Evolutionary conservation across 2,329 filamentous ascomycete species (phyloP).

Genomic region (Aureobasidium sp.): DNA sequence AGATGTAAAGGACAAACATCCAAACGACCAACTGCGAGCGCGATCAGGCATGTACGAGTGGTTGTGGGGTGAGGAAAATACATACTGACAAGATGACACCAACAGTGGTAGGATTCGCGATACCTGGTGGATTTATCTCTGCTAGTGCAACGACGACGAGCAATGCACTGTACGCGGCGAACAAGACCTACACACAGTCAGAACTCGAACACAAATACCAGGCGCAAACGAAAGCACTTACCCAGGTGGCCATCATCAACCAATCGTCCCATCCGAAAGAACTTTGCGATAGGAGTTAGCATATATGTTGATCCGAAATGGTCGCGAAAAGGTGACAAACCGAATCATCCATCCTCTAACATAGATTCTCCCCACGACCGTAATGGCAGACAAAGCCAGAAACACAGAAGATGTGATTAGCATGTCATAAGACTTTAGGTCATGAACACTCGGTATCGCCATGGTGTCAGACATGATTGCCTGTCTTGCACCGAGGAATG

Average conservation of each 20-base stretch:
- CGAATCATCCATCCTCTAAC: slow-evolving; percentile 30
- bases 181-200: neutral
- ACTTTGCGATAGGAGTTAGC: no score
- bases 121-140: neutral
- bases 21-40: slow-evolving; percentile 19
- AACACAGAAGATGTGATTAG: slow-evolving; percentile 16
- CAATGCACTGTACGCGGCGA: neutral
- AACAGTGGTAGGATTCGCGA: neutral
- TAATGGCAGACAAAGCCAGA: slow-evolving; percentile 29
- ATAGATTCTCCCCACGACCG: slow-evolving; percentile 31
- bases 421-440: slow-evolving; percentile 10
- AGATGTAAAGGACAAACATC: slow-evolving; percentile 31
- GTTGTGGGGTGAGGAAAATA: neutral
- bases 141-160: neutral
- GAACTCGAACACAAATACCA: no score
- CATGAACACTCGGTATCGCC: neutral
- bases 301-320: no score
- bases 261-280: slow-evolving; percentile 38
- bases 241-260: slow-evolving; percentile 31
- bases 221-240: slow-evolving; percentile 17
- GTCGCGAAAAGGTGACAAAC: no score
- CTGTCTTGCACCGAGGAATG: neutral
- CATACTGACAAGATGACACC: slow-evolving; percentile 3
- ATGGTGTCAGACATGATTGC: neutral
- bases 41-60: neutral